Base-by-base conservation (phyloP, 805 yeast genomes). In the Nakazawaea sp. region DNA sequence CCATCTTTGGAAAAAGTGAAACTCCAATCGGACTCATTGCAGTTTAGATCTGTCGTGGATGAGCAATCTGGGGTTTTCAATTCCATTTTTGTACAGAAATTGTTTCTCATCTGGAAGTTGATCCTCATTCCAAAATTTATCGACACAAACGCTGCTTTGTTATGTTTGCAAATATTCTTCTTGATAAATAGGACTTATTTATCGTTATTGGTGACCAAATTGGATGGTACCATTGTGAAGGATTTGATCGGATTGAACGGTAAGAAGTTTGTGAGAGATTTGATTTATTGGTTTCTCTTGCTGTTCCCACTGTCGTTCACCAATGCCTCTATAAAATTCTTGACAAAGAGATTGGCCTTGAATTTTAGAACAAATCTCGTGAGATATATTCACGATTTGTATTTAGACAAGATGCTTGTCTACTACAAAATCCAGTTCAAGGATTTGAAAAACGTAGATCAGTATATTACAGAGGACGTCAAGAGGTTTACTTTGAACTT, bases 231-330 rank as follows among this genome's bases (percentile, higher is more conserved):
- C 55, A 82, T 89, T 35, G 96, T 88, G 31, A 81, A 84, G 55
- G 90, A 88, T 56, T 73, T 89, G 52, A 86, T 89, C 47, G 80
- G 87, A 13, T 87, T 88, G 13, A 77, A 81, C 45, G 86, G 88
- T 15, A 71, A 65, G 46, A 79, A 80, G 36, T 89, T 89, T 49
- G 56, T 78, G 28, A 66, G 84, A 42, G 96, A 89, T 55, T 65
- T 89, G 56, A 70, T 76, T 8, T 82, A 83, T 56, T 89, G 97
- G 97, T 75, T 89, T 41, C 59, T 84, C 42, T 78, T 89, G 52
- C 96, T 96, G 1, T 76, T 89, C 44, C 97, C 97, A 2, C 95
- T 96, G 0, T 79, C 92, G 3, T 89, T 86, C 56, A 83, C 96
- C 23, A 89, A 89, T 58, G 82, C 95, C 33, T 88, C 90, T 41